Conservation (phyloP, 176 grass and related monocot genomes). For the Oropetium thomaeum region DNA sequence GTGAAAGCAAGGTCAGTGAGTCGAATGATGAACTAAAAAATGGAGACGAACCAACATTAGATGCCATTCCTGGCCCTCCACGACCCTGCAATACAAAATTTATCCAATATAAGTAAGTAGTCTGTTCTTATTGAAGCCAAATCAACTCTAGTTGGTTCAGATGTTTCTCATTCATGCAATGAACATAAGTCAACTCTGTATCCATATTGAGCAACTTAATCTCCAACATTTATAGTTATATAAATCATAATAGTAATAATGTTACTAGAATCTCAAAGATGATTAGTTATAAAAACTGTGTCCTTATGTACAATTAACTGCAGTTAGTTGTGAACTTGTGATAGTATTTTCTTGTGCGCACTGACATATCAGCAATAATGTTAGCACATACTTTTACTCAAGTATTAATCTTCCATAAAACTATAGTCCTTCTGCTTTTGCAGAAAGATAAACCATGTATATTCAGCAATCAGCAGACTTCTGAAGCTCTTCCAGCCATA, state of each 20-base stretch:
- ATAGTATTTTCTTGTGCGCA: conserved; percentile 15
- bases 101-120: conserved; percentile 36
- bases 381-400: background rate
- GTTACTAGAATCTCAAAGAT: conserved; percentile 10
- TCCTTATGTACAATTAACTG: conserved; percentile 20
- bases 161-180: conserved; percentile 15
- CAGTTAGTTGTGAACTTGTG: conserved; percentile 12
- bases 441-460: background rate
- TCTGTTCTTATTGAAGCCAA: conserved; percentile 22
- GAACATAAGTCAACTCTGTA: conserved; percentile 9
- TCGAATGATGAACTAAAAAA: conserved; percentile 17
- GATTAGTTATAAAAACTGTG: background rate
- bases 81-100: conserved; percentile 70
- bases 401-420: conserved; percentile 22
- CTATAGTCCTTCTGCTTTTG: conserved; percentile 17
- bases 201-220: conserved; percentile 20
- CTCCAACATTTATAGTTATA: conserved; percentile 16
- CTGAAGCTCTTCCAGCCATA: conserved; percentile 13
- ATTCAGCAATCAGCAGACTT: conserved; percentile 21
- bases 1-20: conserved; percentile 23
- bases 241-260: background rate
- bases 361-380: conserved; percentile 12
- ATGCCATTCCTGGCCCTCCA: conserved; percentile 90
- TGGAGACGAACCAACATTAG: conserved; percentile 54
- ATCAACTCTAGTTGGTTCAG: conserved; percentile 16